Base-by-base conservation (phyloP, 73 alveolate genomes). In the Paramecium biaurelia region DNA sequence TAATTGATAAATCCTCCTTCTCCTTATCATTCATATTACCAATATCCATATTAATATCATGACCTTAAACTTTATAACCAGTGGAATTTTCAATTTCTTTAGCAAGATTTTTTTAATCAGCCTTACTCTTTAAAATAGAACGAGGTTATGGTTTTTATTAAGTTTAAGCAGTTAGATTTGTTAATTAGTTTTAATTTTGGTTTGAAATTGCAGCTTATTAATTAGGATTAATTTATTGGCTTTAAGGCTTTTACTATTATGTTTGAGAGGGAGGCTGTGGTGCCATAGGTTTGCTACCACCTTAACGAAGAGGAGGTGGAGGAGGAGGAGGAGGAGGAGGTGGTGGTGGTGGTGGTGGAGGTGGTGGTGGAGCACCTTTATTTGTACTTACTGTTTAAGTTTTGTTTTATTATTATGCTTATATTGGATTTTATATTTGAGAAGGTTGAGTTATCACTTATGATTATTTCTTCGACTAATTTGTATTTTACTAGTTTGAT, bases 271-370 rank as follows among this genome's bases (percentile, higher is more conserved):
- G 53, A 15, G 85, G 53, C 26, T 67, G 6, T 11, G 9, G 1
- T 53, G 12, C 58, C 21, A 12, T 1, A 53, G 30, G 68, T 32
- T 35, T 35, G 23, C 7, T 15, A 15, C 35, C 67, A 15, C 32
- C 34, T 74, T 74, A 14, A 12, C 20, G 67, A 10, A 30, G 41
- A 14, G 86, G 86, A 72, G 87, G 87, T 43, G 90, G 74, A 43
- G 90, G 90, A 1, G 90, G 76, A 79, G 90, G 90, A 8, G 90
- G 90, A 0, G 76, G 70, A 21, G 90, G 90, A 47, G 90, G 90
- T 18, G 90, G 90, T 4, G 90, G 90, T 1, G 90, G 90, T 1
- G 90, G 90, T 0, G 74, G 70, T 1, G 90, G 90, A 0, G 90
- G 90, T 38, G 89, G 89, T 35, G 89, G 89, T 23, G 90, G 76